Evolutionary conservation across 2,329 filamentous ascomycete species (phyloP).

Genomic region (Colletotrichum sidae): DNA sequence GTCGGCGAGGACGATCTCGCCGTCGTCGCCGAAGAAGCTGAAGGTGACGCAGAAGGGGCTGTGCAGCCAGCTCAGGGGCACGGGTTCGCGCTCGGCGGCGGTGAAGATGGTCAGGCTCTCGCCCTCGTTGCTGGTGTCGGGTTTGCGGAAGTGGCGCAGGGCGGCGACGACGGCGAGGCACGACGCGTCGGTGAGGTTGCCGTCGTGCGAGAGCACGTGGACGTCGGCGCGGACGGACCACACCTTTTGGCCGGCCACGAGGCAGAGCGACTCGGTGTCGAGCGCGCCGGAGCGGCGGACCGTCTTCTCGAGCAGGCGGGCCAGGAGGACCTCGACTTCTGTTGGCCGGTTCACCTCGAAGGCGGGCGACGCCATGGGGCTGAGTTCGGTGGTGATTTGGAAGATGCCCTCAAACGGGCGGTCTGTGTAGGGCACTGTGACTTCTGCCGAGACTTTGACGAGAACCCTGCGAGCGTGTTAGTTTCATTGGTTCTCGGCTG

Average conservation of each 20-base stretch:
- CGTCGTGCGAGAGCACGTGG: constrained; percentile 91
- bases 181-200: constrained; percentile 86
- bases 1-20: constrained; percentile 78
- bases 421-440: constrained; percentile 86
- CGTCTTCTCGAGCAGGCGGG: constrained; percentile 91
- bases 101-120: constrained; percentile 88
- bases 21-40: constrained; percentile 81
- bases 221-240: constrained; percentile 93
- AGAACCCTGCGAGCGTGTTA: constrained; percentile 70
- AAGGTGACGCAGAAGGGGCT: constrained; percentile 93
- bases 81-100: constrained; percentile 86
- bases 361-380: constrained; percentile 89
- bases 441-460: constrained; percentile 87
- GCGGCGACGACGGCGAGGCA: constrained; percentile 91
- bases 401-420: constrained; percentile 96
- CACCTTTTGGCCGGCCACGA: constrained; percentile 89
- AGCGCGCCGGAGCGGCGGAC: constrained; percentile 91
- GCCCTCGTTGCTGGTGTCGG: constrained; percentile 88
- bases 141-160: constrained; percentile 89
- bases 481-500: neutral
- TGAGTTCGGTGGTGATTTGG: constrained; percentile 90
- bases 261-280: constrained; percentile 95
- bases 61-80: constrained; percentile 90
- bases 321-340: constrained; percentile 86
- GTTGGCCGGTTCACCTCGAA: constrained; percentile 89